A percentile compares a stretch with the other conserved stretches of the same genome.
Conservation (phyloP, 2,329 filamentous ascomycete species). For the Aspergillus sp. region DNA sequence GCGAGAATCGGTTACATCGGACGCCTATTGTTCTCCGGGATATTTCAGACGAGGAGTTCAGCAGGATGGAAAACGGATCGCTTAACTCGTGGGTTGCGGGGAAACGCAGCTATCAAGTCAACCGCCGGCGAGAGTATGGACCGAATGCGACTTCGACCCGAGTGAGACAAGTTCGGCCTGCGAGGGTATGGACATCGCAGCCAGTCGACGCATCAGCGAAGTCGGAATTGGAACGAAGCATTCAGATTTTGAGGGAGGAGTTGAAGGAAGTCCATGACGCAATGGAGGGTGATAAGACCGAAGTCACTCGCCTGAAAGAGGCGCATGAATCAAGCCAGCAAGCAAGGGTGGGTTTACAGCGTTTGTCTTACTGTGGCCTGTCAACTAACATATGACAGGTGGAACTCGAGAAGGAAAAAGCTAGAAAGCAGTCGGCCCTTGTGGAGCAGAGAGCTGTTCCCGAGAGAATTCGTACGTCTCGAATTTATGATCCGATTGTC, state of each 20-base stretch:
- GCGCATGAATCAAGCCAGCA: conserved; percentile 17
- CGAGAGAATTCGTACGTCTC: conserved; percentile 56
- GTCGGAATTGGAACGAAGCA: conserved; percentile 47
- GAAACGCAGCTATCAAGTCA: conserved; percentile 53
- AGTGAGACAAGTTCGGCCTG: conserved; percentile 51
- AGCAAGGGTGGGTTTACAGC: conserved; percentile 34
- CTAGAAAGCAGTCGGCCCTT: conserved; percentile 54
- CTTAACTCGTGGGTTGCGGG: conserved; percentile 64
- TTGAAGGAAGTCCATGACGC: conserved; percentile 25
- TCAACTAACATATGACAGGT: conserved; percentile 15
- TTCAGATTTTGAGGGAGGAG: conserved; percentile 34
- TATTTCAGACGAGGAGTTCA: conserved; percentile 58
- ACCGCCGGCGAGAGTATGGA: conserved; percentile 71
- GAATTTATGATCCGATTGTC: conserved; percentile 1
- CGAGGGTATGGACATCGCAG: conserved; percentile 66
- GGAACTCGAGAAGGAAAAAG: conserved; percentile 50
- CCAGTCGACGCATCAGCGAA: conserved; percentile 57
- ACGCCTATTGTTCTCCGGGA: conserved; percentile 57
- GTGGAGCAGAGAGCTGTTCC: conserved; percentile 59
- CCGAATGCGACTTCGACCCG: conserved; percentile 60
- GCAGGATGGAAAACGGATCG: conserved; percentile 50
- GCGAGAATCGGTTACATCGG: conserved; percentile 57
- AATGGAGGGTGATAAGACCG: conserved; percentile 20
- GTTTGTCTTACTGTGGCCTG: background rate
- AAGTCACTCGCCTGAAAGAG: conserved; percentile 13